Percentiles rank a stretch among this genome's conserved stretches.
Evolutionary conservation across 257 asterid species (phyloP).

Genomic region (Fraxinus cuspidata): DNA sequence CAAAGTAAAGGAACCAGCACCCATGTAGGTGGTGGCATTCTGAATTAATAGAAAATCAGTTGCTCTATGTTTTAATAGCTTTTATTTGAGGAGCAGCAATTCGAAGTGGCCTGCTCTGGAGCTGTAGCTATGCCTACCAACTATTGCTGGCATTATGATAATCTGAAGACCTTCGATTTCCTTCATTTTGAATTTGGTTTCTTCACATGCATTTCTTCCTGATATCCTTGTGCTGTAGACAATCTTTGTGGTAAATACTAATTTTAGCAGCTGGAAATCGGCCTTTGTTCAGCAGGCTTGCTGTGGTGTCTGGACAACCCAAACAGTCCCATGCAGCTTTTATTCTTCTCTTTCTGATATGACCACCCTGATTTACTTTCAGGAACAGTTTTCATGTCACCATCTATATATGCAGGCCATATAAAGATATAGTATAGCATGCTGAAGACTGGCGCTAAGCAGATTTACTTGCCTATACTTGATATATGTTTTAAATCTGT

Average conservation of each 20-base stretch:
- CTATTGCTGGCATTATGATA: neutral
- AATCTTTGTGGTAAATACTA: neutral
- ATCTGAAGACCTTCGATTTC: neutral
- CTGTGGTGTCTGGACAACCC: neutral
- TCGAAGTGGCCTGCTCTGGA: neutral
- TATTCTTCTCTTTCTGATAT: neutral
- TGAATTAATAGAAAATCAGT: neutral
- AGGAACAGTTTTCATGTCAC: neutral
- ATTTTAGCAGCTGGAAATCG: neutral
- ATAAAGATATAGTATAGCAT: neutral
- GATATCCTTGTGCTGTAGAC: neutral
- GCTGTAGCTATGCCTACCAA: neutral
- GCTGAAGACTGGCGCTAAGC: neutral
- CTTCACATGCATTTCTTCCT: neutral
- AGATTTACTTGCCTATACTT: conserved; percentile 6
- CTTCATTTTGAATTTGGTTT: neutral
- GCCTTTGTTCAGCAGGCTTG: neutral
- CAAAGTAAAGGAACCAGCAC: neutral
- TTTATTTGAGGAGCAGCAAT: neutral
- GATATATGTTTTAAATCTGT: neutral
- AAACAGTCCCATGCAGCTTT: neutral
- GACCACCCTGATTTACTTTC: neutral
- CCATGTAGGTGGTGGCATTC: neutral
- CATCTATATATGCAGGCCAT: neutral
- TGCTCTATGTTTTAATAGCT: neutral